A percentile compares a stretch with the other conserved stretches of the same genome.
These are phyloP conservation scores for Pelargonium cotyledonis DNA, from an alignment of 441 rosid genomes.

Conservation along the genomic window DNA sequence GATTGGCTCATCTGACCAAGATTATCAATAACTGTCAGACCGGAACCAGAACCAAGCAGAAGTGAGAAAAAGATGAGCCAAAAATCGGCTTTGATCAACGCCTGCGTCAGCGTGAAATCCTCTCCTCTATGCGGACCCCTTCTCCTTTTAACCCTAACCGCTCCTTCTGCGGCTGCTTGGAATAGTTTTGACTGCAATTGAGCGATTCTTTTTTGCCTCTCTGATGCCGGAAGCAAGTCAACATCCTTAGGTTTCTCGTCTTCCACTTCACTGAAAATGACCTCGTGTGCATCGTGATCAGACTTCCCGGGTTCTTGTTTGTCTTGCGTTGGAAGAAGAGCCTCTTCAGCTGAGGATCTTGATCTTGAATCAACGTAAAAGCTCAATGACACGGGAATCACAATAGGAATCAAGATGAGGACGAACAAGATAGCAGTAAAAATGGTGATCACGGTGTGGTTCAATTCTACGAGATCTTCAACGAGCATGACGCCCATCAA, in stretches of 20 bases:
- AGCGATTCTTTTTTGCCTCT: constrained; percentile 73
- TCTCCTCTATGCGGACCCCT: constrained; percentile 87
- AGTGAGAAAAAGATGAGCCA: constrained; percentile 88
- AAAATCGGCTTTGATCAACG: constrained; percentile 83
- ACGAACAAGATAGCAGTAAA: constrained; percentile 53
- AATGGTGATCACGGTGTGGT: constrained; percentile 31
- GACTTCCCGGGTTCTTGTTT: constrained; percentile 46
- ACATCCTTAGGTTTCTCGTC: constrained; percentile 83
- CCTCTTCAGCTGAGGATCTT: constrained; percentile 38
- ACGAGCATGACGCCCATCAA: constrained; percentile 82
- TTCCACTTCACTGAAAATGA: constrained; percentile 83
- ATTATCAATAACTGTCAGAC: constrained; percentile 89
- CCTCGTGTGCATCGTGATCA: constrained; percentile 34
- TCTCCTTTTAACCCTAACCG: constrained; percentile 70
- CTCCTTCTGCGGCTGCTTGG: constrained; percentile 89
- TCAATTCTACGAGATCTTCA: constrained; percentile 61
- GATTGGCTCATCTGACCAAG: constrained; percentile 98
- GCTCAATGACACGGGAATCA: constrained; percentile 52
- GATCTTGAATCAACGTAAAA: constrained; percentile 33
- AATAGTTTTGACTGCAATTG: constrained; percentile 67
- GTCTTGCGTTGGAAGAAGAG: constrained; percentile 41
- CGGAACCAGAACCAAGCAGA: constrained; percentile 89
- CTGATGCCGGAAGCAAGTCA: constrained; percentile 78
- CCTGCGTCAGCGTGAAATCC: constrained; percentile 84
- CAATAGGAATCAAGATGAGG: constrained; percentile 58